Percentiles rank a stretch among this genome's conserved stretches.
phyloP scores from a whole-genome alignment of 805 yeast species.

The Saturnispora saitoi region DNA sequence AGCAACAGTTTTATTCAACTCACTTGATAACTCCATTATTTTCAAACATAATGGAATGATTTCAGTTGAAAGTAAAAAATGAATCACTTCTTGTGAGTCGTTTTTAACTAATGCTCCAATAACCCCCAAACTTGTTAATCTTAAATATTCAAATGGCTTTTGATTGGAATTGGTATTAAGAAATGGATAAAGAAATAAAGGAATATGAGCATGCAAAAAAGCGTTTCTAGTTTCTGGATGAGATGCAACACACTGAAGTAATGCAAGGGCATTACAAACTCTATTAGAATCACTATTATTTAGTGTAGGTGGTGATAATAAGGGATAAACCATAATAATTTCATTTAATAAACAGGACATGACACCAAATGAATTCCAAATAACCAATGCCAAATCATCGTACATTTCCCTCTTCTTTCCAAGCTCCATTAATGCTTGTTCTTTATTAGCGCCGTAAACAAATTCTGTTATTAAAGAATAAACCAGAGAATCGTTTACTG shows the following conservation, averaged over 20 bases:
- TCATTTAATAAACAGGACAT: slow-evolving; percentile 89
- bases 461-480: slow-evolving; percentile 86
- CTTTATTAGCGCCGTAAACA: slow-evolving; percentile 84
- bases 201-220: slow-evolving; percentile 84
- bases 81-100: slow-evolving; percentile 91
- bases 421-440: slow-evolving; percentile 82
- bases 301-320: slow-evolving; percentile 76
- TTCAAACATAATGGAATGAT: slow-evolving; percentile 90
- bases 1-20: slow-evolving; percentile 91
- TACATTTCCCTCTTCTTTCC: slow-evolving; percentile 93
- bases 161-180: slow-evolving; percentile 86
- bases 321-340: slow-evolving; percentile 83
- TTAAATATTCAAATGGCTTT: slow-evolving; percentile 85
- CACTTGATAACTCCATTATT: slow-evolving; percentile 93
- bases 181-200: slow-evolving; percentile 88
- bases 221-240: slow-evolving; percentile 83
- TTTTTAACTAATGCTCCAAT: slow-evolving; percentile 95
- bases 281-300: slow-evolving; percentile 83
- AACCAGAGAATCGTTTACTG: slow-evolving; percentile 70
- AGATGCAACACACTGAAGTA: slow-evolving; percentile 93
- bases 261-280: slow-evolving; percentile 91
- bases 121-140: slow-evolving; percentile 90
- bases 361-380: slow-evolving; percentile 96
- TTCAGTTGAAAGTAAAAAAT: slow-evolving; percentile 87
- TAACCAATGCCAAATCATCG: slow-evolving; percentile 83